Evolutionary conservation across 306 rosid species (phyloP).

Genomic region (Cyamopsis tetragonoloba): DNA sequence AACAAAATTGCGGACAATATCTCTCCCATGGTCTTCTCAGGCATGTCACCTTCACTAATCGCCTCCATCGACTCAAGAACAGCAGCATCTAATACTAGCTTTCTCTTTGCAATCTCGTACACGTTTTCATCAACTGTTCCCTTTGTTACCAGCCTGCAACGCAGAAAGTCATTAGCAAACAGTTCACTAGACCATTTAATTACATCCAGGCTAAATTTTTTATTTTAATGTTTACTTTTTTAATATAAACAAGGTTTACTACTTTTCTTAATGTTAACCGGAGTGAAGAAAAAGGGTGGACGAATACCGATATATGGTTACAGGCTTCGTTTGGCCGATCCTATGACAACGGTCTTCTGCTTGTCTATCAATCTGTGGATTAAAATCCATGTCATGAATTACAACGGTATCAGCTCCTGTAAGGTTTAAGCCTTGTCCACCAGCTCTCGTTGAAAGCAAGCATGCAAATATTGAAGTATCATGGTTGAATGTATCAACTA

Average conservation of each 20-base stretch:
- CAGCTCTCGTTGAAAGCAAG: conserved; percentile 95
- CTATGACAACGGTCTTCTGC: conserved; percentile 98
- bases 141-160: conserved; percentile 77
- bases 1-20: conserved; percentile 78
- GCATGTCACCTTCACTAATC: conserved; percentile 62
- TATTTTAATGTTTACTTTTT: too few relatives aligned
- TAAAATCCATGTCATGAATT: conserved; percentile 98
- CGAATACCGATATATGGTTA: conserved; percentile 74
- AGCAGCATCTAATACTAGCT: conserved; percentile 90
- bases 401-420: conserved; percentile 92
- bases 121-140: conserved; percentile 93
- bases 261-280: neutral
- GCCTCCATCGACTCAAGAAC: conserved; percentile 82
- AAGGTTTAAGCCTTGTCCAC: conserved; percentile 95
- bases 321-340: conserved; percentile 87
- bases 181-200: neutral
- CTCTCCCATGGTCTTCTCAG: conserved; percentile 98
- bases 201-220: too few relatives aligned
- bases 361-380: conserved; percentile 92
- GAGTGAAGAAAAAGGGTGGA: conserved; percentile 8
- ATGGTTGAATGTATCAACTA: conserved; percentile 85
- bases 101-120: conserved; percentile 93
- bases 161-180: neutral
- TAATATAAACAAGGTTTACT: neutral
- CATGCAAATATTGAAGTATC: conserved; percentile 90